A percentile compares a stretch with the other conserved stretches of the same genome.
phyloP scores from a whole-genome alignment of 148 eudicot species.

The Rhododendron vialii region DNA sequence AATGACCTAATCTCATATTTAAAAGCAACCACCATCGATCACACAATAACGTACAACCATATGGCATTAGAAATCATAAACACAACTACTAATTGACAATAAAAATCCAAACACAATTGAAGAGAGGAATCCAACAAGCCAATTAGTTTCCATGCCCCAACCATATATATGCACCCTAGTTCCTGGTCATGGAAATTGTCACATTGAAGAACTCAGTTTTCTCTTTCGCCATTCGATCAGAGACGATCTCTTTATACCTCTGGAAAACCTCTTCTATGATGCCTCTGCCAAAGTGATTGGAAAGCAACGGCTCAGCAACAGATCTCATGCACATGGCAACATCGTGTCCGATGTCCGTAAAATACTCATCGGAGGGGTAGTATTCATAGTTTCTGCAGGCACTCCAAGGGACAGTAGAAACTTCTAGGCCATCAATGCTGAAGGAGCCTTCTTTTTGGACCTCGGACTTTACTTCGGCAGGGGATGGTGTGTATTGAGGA shows the following conservation, averaged over 20 bases:
- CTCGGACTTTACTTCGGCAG: slow-evolving; percentile 29
- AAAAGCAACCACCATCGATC: not conserved
- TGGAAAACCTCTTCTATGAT: slow-evolving; percentile 37
- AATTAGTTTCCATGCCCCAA: not conserved
- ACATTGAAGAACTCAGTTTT: slow-evolving; percentile 35
- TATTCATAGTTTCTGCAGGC: not conserved
- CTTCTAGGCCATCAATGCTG: slow-evolving; percentile 21
- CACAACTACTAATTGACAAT: not conserved
- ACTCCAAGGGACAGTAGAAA: slow-evolving; percentile 36
- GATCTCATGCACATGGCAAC: slow-evolving; percentile 42
- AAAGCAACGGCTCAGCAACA: slow-evolving; percentile 43
- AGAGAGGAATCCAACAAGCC: not conserved
- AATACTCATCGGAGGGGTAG: not conserved
- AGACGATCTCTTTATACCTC: slow-evolving; percentile 19
- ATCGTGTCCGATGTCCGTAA: not conserved
- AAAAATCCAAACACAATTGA: not conserved
- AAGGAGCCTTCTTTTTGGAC: slow-evolving; percentile 49
- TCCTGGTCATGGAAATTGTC: slow-evolving; percentile 34
- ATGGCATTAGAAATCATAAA: not conserved
- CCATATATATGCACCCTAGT: not conserved
- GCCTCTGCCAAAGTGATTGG: slow-evolving; percentile 38
- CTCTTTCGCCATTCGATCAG: slow-evolving; percentile 30
- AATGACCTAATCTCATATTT: not conserved
- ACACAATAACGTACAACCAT: not conserved
- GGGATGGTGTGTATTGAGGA: slow-evolving; percentile 48